phyloP scores from a whole-genome alignment of 2,329 filamentous ascomycete species.

The Colletotrichum horii region DNA sequence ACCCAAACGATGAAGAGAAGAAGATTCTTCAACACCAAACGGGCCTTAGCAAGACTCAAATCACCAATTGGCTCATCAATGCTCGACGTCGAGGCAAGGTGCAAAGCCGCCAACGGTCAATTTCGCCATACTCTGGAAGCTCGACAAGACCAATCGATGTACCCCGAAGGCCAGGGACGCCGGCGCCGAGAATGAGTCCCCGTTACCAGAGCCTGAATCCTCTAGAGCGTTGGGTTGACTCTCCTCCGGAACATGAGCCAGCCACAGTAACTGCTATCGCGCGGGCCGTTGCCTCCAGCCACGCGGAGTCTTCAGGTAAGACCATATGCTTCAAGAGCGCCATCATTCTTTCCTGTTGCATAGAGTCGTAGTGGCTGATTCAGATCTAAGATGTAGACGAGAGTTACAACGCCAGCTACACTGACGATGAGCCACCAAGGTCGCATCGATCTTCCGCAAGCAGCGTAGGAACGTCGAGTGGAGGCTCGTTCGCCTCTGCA shows the following conservation, averaged over 20 bases:
- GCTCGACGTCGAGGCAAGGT: conserved; percentile 46
- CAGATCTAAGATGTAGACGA: neutral
- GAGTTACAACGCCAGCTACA: neutral
- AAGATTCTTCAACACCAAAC: conserved; percentile 5
- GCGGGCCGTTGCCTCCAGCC: conserved; percentile 21
- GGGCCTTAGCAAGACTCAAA: conserved; percentile 16
- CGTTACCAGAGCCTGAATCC: conserved; percentile 7
- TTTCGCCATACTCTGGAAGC: conserved; percentile 20
- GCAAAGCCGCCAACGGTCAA: conserved; percentile 42
- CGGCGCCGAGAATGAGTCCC: neutral
- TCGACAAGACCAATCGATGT: neutral
- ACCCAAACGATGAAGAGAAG: conserved; percentile 13
- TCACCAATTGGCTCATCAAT: conserved; percentile 18
- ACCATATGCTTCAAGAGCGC: neutral
- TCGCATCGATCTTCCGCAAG: conserved; percentile 24
- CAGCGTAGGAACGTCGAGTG: conserved; percentile 23
- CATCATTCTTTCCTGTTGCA: fast-evolving
- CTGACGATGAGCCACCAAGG: neutral
- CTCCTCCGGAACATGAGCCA: conserved; percentile 28
- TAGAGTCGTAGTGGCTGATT: neutral
- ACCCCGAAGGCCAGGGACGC: conserved; percentile 4
- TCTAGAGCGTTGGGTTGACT: conserved; percentile 19
- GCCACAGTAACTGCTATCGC: conserved; percentile 26
- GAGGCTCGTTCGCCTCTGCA: conserved; percentile 15
- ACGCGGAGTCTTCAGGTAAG: neutral